Base-by-base conservation (phyloP, 805 yeast species). In the Tetrapisispora phaffii region DNA sequence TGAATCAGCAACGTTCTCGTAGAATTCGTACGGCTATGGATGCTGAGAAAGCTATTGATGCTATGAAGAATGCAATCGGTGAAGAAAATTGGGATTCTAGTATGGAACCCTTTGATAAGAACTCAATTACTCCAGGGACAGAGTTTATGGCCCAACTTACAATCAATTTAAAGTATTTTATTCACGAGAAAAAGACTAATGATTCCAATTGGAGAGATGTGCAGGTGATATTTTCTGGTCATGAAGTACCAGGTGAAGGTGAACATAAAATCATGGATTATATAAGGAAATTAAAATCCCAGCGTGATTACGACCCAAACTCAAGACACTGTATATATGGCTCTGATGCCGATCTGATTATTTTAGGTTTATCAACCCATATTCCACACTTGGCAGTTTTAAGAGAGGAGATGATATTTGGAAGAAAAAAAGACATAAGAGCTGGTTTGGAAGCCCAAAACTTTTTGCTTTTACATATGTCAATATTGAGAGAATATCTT, bases 161-260 rank as follows among this genome's bases (percentile, higher is more conserved):
- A 1, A 70, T 72, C 42, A 85, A 85, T 58, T 72, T 90, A 60
- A 83, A 85, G 56, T 90, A 86, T 64, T 90, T 84, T 66, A 82
- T 90, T 56, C 86, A 86, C 60, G 82, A 86, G 55, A 90, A 90
- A 62, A 80, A 89, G 33, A 75, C 94, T 2, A 82, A 84, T 43
- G 97, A 90, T 60, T 69, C 89, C 10, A 77, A 80, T 44, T 90
- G 97, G 97, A 82, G 84, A 51, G 74, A 76, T 44, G 71, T 86
- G 42, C 75, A 84, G 44, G 74, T 90, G 48, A 73, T 90, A 24
- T 73, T 90, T 49, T 82, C 93, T 44, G 97, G 96, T 32, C 96
- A 87, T 57, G 96, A 89, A 63, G 97, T 86, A 17, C 97, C 97
- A 3, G 97, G 97, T 54, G 97, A 90, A 71, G 97, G 97, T 67